Evolutionary conservation across 2,329 filamentous ascomycete genomes (phyloP).

Genomic region (Apiospora rasikravindrae): DNA sequence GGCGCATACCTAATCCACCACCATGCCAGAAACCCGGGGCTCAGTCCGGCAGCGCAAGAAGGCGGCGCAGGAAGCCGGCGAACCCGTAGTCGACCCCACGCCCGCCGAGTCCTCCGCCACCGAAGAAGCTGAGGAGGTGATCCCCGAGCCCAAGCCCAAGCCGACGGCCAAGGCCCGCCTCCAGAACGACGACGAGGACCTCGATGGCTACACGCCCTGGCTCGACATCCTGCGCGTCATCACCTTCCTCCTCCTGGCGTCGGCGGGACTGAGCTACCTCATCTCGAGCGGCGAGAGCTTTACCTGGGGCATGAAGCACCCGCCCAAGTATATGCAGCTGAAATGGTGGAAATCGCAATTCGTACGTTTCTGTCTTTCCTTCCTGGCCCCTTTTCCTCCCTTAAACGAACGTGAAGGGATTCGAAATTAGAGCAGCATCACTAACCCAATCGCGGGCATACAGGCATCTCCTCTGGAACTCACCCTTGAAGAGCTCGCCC

Average conservation of each 20-base stretch:
- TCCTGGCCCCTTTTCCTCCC: not conserved
- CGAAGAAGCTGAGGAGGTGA: conserved; percentile 27
- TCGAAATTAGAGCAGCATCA: not conserved
- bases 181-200: conserved; percentile 66
- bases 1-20: not conserved
- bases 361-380: conserved; percentile 49
- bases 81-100: conserved; percentile 20
- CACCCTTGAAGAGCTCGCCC: conserved; percentile 74
- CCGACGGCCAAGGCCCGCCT: conserved; percentile 34
- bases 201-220: conserved; percentile 57
- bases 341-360: conserved; percentile 64
- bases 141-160: conserved; percentile 32
- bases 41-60: conserved; percentile 52
- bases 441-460: conserved; percentile 13
- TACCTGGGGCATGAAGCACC: conserved; percentile 68
- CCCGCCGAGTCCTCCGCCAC: conserved; percentile 32
- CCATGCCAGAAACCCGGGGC: conserved; percentile 30
- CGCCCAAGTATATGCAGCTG: conserved; percentile 65
- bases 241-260: conserved; percentile 69
- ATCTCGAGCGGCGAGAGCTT: conserved; percentile 73
- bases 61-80: conserved; percentile 28
- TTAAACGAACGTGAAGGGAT: not conserved
- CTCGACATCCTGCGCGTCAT: conserved; percentile 74
- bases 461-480: conserved; percentile 68
- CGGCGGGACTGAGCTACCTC: conserved; percentile 75